Conservation (phyloP, 257 asterid species). For the Nicotiana benthamiana region DNA sequence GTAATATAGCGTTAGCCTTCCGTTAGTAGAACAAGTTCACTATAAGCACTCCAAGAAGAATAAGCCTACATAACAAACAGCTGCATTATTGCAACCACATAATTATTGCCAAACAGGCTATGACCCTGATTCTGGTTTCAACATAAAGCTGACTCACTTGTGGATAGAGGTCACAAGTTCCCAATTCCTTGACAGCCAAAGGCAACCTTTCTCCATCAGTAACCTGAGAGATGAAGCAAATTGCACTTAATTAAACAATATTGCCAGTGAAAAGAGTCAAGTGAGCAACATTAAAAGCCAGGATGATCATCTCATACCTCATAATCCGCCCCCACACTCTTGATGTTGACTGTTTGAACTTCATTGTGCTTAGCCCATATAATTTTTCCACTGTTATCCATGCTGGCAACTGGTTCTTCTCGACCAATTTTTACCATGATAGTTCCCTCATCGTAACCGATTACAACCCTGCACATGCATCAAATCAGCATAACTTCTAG, state of each 20-base stretch:
- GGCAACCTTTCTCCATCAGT: constrained; percentile 97
- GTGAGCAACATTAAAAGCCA: constrained; percentile 1
- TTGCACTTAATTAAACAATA: constrained; percentile 2
- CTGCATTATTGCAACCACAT: neutral
- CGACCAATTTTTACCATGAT: constrained; percentile 97
- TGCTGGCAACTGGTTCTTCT: constrained; percentile 94
- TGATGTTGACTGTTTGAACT: constrained; percentile 92
- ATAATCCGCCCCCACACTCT: constrained; percentile 80
- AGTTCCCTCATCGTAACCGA: constrained; percentile 98
- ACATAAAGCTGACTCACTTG: constrained; percentile 48
- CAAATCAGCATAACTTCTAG: constrained; percentile 12
- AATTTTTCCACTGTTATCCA: constrained; percentile 93
- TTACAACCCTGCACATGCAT: constrained; percentile 58
- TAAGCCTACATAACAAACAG: neutral
- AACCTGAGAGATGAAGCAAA: constrained; percentile 39
- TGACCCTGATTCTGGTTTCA: neutral
- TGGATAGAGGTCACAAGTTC: constrained; percentile 96
- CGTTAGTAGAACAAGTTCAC: neutral
- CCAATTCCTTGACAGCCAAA: constrained; percentile 90
- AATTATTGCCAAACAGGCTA: neutral
- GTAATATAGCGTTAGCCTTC: neutral
- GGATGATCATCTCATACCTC: constrained; percentile 42
- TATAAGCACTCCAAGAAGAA: neutral
- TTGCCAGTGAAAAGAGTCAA: neutral
- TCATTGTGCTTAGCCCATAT: constrained; percentile 99